phyloP scores from a whole-genome alignment of 352 stramenopile genomes.

The Blastocystis sp. region DNA sequence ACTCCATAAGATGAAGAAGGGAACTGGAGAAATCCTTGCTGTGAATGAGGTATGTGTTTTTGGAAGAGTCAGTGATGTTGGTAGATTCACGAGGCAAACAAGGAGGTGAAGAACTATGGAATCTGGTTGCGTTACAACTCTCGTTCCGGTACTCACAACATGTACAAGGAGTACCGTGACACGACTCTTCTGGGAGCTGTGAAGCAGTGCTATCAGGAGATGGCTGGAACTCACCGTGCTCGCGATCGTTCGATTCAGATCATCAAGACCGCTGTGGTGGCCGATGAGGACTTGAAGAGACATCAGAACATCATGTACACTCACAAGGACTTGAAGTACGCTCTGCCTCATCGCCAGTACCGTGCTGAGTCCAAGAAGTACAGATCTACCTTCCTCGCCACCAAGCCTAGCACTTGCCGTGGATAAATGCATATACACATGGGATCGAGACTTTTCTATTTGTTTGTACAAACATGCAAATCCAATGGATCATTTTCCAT shows the following conservation, averaged over 20 bases:
- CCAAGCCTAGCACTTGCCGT: constrained; percentile 41
- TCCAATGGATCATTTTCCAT: constrained; percentile 4
- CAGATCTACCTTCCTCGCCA: constrained; percentile 48
- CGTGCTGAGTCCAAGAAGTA: constrained; percentile 59
- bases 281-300: constrained; percentile 15
- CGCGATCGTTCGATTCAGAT: constrained; percentile 57
- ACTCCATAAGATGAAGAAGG: constrained; percentile 99
- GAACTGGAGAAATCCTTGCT: constrained; percentile 97
- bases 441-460: neutral
- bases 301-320: constrained; percentile 50
- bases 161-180: constrained; percentile 99
- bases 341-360: constrained; percentile 57
- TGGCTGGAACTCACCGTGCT: constrained; percentile 85
- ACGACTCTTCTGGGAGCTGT: constrained; percentile 91
- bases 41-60: constrained; percentile 86
- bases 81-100: constrained; percentile 93
- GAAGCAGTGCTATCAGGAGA: constrained; percentile 92
- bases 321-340: constrained; percentile 51
- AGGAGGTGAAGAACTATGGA: constrained; percentile 97
- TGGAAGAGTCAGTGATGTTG: neutral
- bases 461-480: constrained; percentile 3
- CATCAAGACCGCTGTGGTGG: constrained; percentile 58
- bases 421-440: constrained; percentile 66
- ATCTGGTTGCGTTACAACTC: constrained; percentile 99
- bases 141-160: constrained; percentile 98